Evolutionary conservation across 495 filamentous ascomycete species (phyloP).

Genomic region (Tuber brumale): DNA sequence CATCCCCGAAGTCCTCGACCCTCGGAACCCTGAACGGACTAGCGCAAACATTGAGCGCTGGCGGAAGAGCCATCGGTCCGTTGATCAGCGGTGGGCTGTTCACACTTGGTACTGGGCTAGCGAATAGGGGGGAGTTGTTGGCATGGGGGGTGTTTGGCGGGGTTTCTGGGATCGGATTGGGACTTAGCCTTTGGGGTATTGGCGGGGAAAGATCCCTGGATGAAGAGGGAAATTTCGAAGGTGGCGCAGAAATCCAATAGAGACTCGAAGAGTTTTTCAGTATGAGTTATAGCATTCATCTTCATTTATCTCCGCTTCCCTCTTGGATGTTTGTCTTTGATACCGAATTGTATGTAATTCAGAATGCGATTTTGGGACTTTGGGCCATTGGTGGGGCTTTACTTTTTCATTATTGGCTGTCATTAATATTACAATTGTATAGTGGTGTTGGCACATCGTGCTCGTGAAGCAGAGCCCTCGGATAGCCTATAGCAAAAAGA

Average conservation of each 20-base stretch:
- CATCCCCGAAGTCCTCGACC: slow-evolving; percentile 74
- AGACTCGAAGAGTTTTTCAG: not conserved
- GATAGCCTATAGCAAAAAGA: not conserved
- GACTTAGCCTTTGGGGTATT: slow-evolving; percentile 63
- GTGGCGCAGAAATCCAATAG: not conserved
- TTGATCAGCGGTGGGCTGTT: slow-evolving; percentile 83
- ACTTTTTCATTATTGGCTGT: not conserved
- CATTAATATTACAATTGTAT: not conserved
- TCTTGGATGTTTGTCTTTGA: not conserved
- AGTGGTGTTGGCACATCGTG: not conserved
- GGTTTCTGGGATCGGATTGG: slow-evolving; percentile 66
- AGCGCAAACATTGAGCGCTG: slow-evolving; percentile 88
- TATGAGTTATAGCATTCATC: not conserved
- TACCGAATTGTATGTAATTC: not conserved
- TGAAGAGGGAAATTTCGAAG: slow-evolving; percentile 50
- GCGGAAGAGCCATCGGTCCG: slow-evolving; percentile 79
- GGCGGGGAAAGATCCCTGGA: slow-evolving; percentile 53
- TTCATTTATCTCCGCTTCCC: not conserved
- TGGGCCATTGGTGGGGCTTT: not conserved
- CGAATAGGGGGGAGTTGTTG: slow-evolving; percentile 74
- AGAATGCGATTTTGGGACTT: not conserved
- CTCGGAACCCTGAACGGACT: slow-evolving; percentile 88
- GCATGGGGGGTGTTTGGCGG: slow-evolving; percentile 79
- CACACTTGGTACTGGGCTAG: slow-evolving; percentile 59
- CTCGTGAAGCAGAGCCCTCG: not conserved